These are phyloP conservation scores for Penstemon davidsonii DNA, from an alignment of 257 asterid genomes.

Conservation along the genomic window DNA sequence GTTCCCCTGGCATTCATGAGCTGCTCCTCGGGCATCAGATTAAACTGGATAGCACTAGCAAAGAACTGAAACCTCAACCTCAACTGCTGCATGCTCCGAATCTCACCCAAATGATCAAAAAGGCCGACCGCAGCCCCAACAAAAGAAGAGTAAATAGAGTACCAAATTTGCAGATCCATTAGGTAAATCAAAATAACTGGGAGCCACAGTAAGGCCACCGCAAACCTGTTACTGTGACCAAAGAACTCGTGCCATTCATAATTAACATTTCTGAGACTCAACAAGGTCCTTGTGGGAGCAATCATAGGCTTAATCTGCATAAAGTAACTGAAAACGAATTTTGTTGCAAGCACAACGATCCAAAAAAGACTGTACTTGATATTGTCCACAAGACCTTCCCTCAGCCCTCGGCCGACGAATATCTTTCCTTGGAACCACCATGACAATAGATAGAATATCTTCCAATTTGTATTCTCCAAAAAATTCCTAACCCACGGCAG, in stretches of 20 bases:
- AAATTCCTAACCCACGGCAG: slow-evolving; percentile 91
- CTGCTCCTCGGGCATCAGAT: slow-evolving; percentile 99
- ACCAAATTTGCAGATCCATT: slow-evolving; percentile 97
- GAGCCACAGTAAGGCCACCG: slow-evolving; percentile 89
- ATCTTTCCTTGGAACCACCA: slow-evolving; percentile 99
- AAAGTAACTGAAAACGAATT: slow-evolving; percentile 86
- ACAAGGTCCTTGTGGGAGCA: slow-evolving; percentile 72
- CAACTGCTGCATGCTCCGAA: slow-evolving; percentile 90
- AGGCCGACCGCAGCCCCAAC: slow-evolving; percentile 90
- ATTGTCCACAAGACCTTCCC: slow-evolving; percentile 94
- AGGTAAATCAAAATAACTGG: slow-evolving; percentile 92
- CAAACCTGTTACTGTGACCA: slow-evolving; percentile 72
- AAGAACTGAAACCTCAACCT: slow-evolving; percentile 96
- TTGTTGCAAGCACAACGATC: slow-evolving; percentile 80
- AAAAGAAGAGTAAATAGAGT: slow-evolving; percentile 84
- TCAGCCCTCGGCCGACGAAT: slow-evolving; percentile 94
- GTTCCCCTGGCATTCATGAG: slow-evolving; percentile 71
- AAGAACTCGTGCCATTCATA: slow-evolving; percentile 91
- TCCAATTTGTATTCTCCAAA: slow-evolving; percentile 92
- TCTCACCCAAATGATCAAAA: slow-evolving; percentile 98
- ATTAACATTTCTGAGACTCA: slow-evolving; percentile 45
- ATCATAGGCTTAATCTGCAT: slow-evolving; percentile 96
- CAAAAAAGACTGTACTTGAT: slow-evolving; percentile 83
- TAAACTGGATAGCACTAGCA: slow-evolving; percentile 97
- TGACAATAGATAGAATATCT: slow-evolving; percentile 70